Evolutionary conservation across 169 alveolate genomes (phyloP).

Genomic region (Plasmodium billcollinsi): DNA sequence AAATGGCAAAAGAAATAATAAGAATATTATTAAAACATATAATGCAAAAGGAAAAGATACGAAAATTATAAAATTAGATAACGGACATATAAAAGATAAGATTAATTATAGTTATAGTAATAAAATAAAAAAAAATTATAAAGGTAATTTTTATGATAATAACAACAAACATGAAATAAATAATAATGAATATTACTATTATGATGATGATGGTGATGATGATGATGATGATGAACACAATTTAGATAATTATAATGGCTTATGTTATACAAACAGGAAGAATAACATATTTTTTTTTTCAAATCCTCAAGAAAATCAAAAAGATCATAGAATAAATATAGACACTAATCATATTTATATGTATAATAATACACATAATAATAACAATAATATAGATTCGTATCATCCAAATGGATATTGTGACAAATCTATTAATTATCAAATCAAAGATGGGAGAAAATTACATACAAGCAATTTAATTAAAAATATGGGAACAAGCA

Average conservation of each 20-base stretch:
- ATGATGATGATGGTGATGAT: no score
- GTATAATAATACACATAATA: not conserved
- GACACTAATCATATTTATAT: not conserved
- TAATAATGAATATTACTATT: constrained; percentile 1
- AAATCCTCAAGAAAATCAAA: not conserved
- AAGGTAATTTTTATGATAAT: constrained; percentile 19
- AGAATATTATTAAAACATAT: not conserved
- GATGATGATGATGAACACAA: not conserved
- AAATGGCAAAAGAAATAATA: not conserved
- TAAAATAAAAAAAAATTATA: constrained; percentile 4
- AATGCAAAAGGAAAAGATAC: not conserved
- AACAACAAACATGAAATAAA: not conserved
- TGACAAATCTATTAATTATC: no score
- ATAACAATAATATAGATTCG: not conserved
- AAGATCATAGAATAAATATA: not conserved
- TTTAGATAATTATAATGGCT: not conserved
- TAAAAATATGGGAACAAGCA: not conserved
- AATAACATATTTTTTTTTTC: not conserved
- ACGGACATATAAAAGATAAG: not conserved
- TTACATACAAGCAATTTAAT: not conserved
- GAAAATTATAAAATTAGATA: not conserved
- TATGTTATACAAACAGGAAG: not conserved
- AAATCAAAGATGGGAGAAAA: no score
- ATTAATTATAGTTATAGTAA: not conserved
- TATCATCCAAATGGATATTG: no score